A percentile compares a stretch with the other conserved stretches of the same genome.
Evolutionary conservation across 139 green algal genomes (phyloP).

Genomic region (Chlamydomonas incerta): DNA sequence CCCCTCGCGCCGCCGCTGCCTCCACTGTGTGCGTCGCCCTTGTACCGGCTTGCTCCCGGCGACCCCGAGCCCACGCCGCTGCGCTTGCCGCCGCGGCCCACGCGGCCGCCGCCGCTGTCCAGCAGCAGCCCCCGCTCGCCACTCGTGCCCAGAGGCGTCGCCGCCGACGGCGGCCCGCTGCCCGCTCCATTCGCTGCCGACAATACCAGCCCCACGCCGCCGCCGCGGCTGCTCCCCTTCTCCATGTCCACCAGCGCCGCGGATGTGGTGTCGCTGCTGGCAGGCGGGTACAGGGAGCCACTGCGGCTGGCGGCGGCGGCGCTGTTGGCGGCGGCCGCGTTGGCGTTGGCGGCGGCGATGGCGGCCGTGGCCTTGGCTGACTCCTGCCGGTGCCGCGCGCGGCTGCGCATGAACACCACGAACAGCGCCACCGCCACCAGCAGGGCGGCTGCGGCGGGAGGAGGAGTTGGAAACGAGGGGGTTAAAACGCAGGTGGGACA

Average conservation of each 20-base stretch:
- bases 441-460: background rate
- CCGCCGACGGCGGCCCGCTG: too few species aligned
- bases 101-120: background rate
- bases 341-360: background rate
- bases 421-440: background rate
- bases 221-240: too few species aligned
- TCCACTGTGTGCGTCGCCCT: background rate
- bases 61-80: background rate
- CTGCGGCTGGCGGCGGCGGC: background rate
- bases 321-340: background rate
- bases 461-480: background rate
- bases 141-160: too few species aligned
- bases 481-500: too few species aligned
- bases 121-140: too few species aligned
- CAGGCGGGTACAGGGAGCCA: too few species aligned
- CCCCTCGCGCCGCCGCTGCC: background rate
- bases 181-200: too few species aligned
- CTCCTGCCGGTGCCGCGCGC: background rate
- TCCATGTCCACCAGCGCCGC: too few species aligned
- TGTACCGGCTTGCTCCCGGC: background rate
- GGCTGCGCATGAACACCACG: background rate
- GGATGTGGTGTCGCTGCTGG: background rate
- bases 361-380: background rate
- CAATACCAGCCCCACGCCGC: background rate
- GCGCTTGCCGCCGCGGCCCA: background rate